Base-by-base conservation (phyloP, 176 grass and related monocot genomes). In the Rhipidocladum racemiflorum region DNA sequence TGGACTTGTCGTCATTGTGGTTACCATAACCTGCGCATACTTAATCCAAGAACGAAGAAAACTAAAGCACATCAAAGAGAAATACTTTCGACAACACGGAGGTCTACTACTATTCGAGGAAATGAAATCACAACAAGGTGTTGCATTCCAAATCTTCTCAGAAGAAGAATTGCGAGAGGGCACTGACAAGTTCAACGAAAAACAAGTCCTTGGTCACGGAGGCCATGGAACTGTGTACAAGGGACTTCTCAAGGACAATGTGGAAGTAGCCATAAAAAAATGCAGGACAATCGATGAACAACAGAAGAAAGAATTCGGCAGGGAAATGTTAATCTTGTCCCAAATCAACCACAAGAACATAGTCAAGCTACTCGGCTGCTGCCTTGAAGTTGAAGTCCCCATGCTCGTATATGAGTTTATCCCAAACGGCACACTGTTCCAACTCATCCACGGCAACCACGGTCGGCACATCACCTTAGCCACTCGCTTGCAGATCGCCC, bases 341-440 rank as follows among this genome's bases (percentile, higher is more conserved):
- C 10, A 79, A 16, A 50, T 66, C 4, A 79, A 79, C 30, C 61
- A 79, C 21, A 79, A 0, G 38, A 79, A 79, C 21, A 66, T 79
- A 7, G 77, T 79, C 2, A 79, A 79, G 4, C 61, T 79, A 13
- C n/a, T 66, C 5, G 77, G 77, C 7, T 79, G 77, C 51, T 79
- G 77, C 21, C 77, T 79, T 1, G 61, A 79, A 67, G 77, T 79
- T 12, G 61, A 79, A 35, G 61, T 79, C 13, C 77, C 76, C 0
- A 59, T 81, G 5, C 16, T 81, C 0, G 78, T 81, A 16, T 79
- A 86, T 2, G 67, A 79, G 38, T 68, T 74, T 0, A 28, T 86
- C 7, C 84, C 76, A 0, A 78, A 75, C 0, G 74, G 40, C 9
- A 70, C 64, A 1, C 38, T 77, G 24, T 78, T 75, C 39, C 39